Evolutionary conservation across 257 asterid species (phyloP).

Genomic region (Solanum bulbocastanum): DNA sequence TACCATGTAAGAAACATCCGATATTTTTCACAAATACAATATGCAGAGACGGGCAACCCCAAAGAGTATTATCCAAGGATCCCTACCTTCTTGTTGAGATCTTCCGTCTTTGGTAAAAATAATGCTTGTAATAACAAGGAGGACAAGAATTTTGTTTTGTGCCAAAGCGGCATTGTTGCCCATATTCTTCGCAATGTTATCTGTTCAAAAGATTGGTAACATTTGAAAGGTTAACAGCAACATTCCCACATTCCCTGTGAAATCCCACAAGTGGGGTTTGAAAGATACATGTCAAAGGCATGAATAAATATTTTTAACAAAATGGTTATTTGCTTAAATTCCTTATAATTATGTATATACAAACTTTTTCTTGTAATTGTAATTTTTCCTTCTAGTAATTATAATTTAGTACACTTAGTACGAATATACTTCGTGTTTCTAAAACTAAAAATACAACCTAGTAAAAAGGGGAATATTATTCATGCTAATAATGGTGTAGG

Average conservation of each 20-base stretch:
- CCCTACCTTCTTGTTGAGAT: constrained; percentile 53
- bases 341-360: not conserved
- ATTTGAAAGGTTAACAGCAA: not conserved
- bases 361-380: not conserved
- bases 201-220: constrained; percentile 12
- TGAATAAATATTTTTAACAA: not conserved
- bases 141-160: constrained; percentile 60
- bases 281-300: not conserved
- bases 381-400: not conserved
- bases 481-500: not conserved
- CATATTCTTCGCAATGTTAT: constrained; percentile 81
- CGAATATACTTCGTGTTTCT: not conserved
- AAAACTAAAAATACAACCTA: not conserved
- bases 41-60: not conserved
- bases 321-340: not conserved
- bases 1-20: not conserved
- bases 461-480: not conserved
- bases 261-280: not conserved
- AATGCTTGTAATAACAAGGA: constrained; percentile 75
- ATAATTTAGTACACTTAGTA: not conserved
- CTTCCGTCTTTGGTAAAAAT: constrained; percentile 66
- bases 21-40: not conserved
- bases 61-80: constrained; percentile 5
- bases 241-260: not conserved
- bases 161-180: constrained; percentile 94